These are phyloP conservation scores for Boletus tomentosulus DNA, from an alignment of 768 basidiomycete species.

Conservation along the genomic window DNA sequence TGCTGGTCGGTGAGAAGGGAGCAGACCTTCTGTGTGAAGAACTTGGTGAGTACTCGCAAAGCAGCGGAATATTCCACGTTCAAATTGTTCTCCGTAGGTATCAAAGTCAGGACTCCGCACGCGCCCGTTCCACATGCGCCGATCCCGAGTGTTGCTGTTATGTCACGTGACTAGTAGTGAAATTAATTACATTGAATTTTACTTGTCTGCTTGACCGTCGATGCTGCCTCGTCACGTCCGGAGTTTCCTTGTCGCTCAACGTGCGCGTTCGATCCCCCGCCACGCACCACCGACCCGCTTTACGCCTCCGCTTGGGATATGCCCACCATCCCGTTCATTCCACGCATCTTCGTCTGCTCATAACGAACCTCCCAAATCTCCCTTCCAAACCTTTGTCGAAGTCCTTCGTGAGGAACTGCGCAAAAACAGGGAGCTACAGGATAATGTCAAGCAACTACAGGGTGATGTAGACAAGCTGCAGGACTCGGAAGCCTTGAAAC, in stretches of 20 bases:
- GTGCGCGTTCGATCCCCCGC: slow-evolving; percentile 17
- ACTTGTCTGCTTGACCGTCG: not conserved
- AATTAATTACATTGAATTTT: slow-evolving; percentile 8
- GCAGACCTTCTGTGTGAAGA: not conserved
- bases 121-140: not conserved
- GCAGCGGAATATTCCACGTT: not conserved
- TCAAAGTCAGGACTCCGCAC: not conserved
- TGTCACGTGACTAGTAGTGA: slow-evolving; percentile 6
- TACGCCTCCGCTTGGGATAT: slow-evolving; percentile 31
- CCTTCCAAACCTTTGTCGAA: slow-evolving; percentile 95
- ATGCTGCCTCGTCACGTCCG: slow-evolving; percentile 51
- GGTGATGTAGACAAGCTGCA: slow-evolving; percentile 97
- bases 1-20: not conserved
- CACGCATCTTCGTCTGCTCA: slow-evolving; percentile 61
- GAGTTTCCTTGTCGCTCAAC: slow-evolving; percentile 31
- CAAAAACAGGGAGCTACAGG: slow-evolving; percentile 93
- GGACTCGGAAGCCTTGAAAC: slow-evolving; percentile 95
- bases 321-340: slow-evolving; percentile 36
- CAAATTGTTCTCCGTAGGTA: not conserved
- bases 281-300: slow-evolving; percentile 12
- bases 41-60: not conserved
- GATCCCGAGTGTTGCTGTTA: not conserved
- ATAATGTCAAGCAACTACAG: slow-evolving; percentile 95
- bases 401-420: slow-evolving; percentile 87
- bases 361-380: slow-evolving; percentile 78